Percentiles rank a stretch among this genome's conserved stretches.
phyloP scores from a whole-genome alignment of 805 yeast species.

The Candida sonorensis region DNA sequence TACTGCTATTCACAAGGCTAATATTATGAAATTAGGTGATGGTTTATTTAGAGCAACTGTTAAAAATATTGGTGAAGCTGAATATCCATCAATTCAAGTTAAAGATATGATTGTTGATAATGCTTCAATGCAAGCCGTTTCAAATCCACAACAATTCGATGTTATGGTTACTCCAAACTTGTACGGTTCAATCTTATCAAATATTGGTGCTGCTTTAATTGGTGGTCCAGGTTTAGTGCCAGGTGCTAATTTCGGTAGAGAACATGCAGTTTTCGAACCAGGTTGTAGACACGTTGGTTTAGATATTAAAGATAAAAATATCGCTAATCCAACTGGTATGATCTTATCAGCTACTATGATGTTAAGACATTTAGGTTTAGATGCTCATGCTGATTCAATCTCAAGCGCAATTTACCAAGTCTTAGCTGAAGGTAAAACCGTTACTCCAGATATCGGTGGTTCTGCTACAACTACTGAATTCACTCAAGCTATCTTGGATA shows the following conservation, averaged over 20 bases:
- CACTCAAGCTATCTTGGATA: conserved; percentile 81
- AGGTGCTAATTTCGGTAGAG: conserved; percentile 97
- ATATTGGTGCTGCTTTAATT: conserved; percentile 94
- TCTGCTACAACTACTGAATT: conserved; percentile 83
- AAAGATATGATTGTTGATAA: conserved; percentile 96
- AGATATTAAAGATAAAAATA: conserved; percentile 88
- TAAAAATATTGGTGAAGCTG: conserved; percentile 76
- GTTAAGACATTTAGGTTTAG: conserved; percentile 93
- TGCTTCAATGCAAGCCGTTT: conserved; percentile 99
- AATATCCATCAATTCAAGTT: conserved; percentile 76
- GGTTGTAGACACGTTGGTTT: conserved; percentile 99
- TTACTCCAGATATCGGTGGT: conserved; percentile 93
- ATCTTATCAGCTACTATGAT: conserved; percentile 84
- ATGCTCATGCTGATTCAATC: conserved; percentile 76
- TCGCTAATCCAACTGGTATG: conserved; percentile 98
- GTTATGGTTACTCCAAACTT: conserved; percentile 96
- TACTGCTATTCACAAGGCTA: conserved; percentile 98
- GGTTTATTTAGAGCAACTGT: conserved; percentile 95
- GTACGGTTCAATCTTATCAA: conserved; percentile 95
- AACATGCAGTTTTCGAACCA: conserved; percentile 96
- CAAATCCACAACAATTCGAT: conserved; percentile 96
- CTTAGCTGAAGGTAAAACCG: conserved; percentile 76
- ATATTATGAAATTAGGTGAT: conserved; percentile 97
- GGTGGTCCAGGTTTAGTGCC: conserved; percentile 99
- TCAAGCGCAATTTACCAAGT: conserved; percentile 86